These are phyloP conservation scores for Polygonum maritimum DNA, from an alignment of 148 eudicot genomes.

Conservation along the genomic window DNA sequence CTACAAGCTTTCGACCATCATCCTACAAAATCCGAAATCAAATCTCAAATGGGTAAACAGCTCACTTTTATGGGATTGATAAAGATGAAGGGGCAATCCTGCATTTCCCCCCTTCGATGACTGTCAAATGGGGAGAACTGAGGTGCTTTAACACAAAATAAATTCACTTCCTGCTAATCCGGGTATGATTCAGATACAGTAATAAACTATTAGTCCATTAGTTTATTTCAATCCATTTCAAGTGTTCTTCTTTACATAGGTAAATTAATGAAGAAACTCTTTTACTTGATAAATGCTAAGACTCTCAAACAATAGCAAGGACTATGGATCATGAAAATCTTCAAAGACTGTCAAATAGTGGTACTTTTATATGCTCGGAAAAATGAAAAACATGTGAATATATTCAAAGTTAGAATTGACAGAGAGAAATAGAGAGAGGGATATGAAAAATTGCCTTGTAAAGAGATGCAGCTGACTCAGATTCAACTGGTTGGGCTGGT, in stretches of 20 bases:
- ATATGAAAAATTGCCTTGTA: conserved; percentile 48
- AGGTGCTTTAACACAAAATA: not conserved
- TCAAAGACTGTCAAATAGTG: not conserved
- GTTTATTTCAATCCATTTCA: not conserved
- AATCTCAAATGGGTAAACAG: not conserved
- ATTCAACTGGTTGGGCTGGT: conserved; percentile 81
- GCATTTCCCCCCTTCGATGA: not conserved
- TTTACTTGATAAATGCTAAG: not conserved
- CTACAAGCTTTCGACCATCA: conserved; percentile 64
- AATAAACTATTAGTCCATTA: not conserved
- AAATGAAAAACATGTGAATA: not conserved
- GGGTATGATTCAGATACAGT: not conserved
- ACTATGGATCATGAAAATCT: not conserved
- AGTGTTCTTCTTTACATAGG: not conserved
- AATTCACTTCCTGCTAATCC: not conserved
- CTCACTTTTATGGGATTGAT: not conserved
- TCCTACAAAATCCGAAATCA: conserved; percentile 35
- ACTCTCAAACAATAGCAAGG: not conserved
- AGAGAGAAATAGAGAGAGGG: not conserved
- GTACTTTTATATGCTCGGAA: not conserved
- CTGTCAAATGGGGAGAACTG: not conserved
- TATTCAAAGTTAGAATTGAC: not conserved
- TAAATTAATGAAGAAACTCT: not conserved
- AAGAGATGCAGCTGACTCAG: conserved; percentile 94
- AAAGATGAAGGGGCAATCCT: too few species aligned